phyloP scores from a whole-genome alignment of 257 asterid genomes.

The Gentiana dahurica region DNA sequence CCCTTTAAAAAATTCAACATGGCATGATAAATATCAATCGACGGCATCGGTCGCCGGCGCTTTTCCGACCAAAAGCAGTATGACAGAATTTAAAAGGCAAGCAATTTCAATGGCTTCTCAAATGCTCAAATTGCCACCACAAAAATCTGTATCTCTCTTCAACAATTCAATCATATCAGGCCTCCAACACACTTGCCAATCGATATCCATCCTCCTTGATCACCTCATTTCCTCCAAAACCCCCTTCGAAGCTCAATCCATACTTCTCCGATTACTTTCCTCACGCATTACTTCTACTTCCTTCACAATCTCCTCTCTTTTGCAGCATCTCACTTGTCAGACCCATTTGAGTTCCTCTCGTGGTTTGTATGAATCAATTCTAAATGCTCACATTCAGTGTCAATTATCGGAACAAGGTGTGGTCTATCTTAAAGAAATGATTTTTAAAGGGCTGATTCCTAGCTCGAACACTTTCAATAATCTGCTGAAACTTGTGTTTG shows the following conservation, averaged over 20 bases:
- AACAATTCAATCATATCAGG: conserved; percentile 26
- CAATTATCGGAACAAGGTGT: conserved; percentile 30
- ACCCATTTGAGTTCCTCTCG: conserved; percentile 10
- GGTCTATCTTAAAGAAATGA: conserved; percentile 36
- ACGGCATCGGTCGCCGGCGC: too few species aligned
- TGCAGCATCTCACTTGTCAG: conserved; percentile 26
- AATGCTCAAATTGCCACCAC: conserved; percentile 54
- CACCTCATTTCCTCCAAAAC: conserved; percentile 39
- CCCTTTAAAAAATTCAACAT: too few species aligned
- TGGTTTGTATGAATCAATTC: conserved; percentile 42
- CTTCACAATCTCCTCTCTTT: conserved; percentile 39
- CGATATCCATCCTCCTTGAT: conserved; percentile 35
- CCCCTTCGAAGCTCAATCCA: conserved; percentile 36
- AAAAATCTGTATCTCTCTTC: conserved; percentile 43
- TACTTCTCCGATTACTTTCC: conserved; percentile 39
- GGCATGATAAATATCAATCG: too few species aligned
- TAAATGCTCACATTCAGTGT: conserved; percentile 37
- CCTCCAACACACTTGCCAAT: conserved; percentile 40
- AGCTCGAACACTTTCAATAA: conserved; percentile 37
- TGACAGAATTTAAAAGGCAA: conserved; percentile 22
- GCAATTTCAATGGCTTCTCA: conserved; percentile 30
- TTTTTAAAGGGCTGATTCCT: conserved; percentile 31
- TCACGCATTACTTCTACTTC: conserved; percentile 36
- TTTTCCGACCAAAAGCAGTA: conserved; percentile 1
- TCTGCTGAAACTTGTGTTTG: conserved; percentile 31